phyloP scores from a whole-genome alignment of 176 grass and related monocot genomes.

The Zea mays region DNA sequence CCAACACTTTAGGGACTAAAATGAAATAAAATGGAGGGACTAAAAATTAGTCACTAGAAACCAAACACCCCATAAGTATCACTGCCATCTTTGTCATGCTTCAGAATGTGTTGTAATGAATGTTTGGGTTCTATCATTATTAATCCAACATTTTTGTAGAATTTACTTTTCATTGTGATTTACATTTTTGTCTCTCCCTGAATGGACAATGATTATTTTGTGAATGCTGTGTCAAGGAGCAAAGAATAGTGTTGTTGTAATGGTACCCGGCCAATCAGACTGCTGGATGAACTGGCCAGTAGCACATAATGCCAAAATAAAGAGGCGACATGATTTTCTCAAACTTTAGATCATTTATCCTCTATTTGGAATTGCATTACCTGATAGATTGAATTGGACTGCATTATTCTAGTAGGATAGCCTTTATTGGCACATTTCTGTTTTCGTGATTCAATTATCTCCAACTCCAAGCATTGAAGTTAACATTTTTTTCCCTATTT shows the following conservation, averaged over 20 bases:
- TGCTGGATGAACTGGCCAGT: not conserved
- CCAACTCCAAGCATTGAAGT: constrained; percentile 11
- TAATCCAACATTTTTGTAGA: constrained; percentile 5
- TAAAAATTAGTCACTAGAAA: no score
- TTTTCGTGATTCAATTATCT: constrained; percentile 25
- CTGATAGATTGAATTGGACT: not conserved
- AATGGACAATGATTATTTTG: not conserved
- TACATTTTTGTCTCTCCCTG: not conserved
- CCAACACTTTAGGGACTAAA: no score
- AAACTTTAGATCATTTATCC: not conserved
- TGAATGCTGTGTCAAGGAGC: not conserved
- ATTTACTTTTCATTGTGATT: constrained; percentile 9
- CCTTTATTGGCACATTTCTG: not conserved
- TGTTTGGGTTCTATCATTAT: constrained; percentile 8
- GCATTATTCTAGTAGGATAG: constrained; percentile 8
- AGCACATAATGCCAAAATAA: not conserved
- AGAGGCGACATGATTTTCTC: not conserved
- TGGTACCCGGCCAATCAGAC: not conserved
- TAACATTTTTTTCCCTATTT: not conserved
- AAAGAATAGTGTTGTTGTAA: not conserved
- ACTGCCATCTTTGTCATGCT: constrained; percentile 10
- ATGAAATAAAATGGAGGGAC: no score
- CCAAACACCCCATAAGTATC: not conserved
- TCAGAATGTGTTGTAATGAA: constrained; percentile 27
- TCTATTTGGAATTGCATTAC: not conserved